Base-by-base conservation (phyloP, 2,329 filamentous ascomycete species). In the Onygenales sp. region DNA sequence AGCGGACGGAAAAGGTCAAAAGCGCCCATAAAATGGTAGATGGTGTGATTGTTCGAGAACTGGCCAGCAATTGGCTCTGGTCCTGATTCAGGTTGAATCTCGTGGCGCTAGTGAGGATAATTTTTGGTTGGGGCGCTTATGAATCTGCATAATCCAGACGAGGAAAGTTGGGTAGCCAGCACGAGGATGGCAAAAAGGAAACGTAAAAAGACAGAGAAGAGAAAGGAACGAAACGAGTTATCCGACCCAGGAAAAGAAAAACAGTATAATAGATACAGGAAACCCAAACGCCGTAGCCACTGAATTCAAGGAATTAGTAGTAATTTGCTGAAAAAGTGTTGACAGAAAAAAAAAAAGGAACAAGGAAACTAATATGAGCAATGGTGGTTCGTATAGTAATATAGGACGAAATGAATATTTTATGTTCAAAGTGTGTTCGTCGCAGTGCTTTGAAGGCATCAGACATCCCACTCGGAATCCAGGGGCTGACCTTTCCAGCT, bases 391-490 rank as follows among this genome's bases (percentile, higher is more conserved):
- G 32, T 33, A 35, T 36, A 36, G 31, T 41, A 32, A 50, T 31
- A 31, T 43, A 51, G 33, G 33, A 5, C 3, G 21, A 43, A 35
- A 21, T 8, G 48, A 13, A 50, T 43, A 33, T 35, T 33, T 33
- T n/a, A 41, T 50, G 36, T 38, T 14, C 27, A 43, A 13, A 21
- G 27, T 5, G 21, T n/a, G 39, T 33, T 14, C 33, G 39, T 27
- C 17, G 35, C 3, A 38, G 14, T 13, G 5, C 7, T 42, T 31
- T 50, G 11, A 50, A 14, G 21, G 39, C 36, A 35, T 64, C 55
- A 72, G 32, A 69, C 70, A 52, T 67, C 69, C 72, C 72, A 74
- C 60, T 74, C 72, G 46, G 71, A 73, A 60, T 74, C 72, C 50
- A 72, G 63, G 43, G 72, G 72, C 60, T 74, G 72, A 8, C 69